A percentile compares a stretch with the other conserved stretches of the same genome.
Conservation (phyloP, 148 eudicot species). For the Vaccinium darrowii region DNA sequence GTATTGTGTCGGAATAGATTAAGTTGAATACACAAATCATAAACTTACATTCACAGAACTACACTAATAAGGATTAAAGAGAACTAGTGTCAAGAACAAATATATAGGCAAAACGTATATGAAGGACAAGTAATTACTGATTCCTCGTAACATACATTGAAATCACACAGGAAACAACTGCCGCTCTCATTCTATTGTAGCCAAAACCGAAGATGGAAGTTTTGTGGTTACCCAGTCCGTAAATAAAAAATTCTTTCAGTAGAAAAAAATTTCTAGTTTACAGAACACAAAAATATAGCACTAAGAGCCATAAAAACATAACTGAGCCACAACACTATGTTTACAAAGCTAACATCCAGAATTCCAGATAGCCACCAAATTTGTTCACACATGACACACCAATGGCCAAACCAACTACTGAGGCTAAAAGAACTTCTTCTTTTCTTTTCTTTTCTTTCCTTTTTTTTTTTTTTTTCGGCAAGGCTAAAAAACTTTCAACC, state of each 20-base stretch:
- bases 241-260: not conserved
- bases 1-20: not conserved
- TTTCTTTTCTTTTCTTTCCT: no score
- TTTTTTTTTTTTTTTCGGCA: no score
- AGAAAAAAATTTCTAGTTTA: not conserved
- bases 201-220: not conserved
- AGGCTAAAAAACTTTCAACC: not conserved
- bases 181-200: conserved; percentile 1
- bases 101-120: not conserved
- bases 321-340: not conserved
- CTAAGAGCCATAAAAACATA: not conserved
- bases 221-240: conserved; percentile 3
- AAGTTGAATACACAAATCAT: not conserved
- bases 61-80: not conserved
- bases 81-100: not conserved
- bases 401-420: not conserved
- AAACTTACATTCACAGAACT: not conserved
- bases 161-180: not conserved
- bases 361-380: not conserved
- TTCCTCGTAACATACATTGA: not conserved
- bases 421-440: not conserved
- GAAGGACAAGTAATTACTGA: not conserved
- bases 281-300: not conserved
- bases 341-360: not conserved
- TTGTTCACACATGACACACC: not conserved